Conservation (phyloP, 441 rosid species). For the Croton laevigatus region DNA sequence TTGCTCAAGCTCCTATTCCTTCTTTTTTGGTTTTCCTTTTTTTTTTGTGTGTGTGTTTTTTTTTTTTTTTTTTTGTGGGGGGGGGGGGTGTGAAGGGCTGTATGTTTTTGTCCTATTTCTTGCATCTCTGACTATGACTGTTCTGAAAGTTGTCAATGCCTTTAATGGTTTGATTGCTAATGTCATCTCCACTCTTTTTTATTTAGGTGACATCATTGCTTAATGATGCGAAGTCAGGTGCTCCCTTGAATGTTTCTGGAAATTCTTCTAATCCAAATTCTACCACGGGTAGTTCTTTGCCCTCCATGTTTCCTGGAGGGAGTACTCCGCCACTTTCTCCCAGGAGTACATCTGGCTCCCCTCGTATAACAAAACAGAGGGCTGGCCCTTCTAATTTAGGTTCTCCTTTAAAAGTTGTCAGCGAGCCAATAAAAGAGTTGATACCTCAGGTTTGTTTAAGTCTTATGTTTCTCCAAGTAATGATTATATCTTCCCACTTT, state of each 20-base stretch:
- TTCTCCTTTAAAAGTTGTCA: slow-evolving; percentile 73
- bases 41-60: too few species aligned
- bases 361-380: slow-evolving; percentile 74
- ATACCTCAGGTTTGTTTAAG: slow-evolving; percentile 78
- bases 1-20: not conserved
- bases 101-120: not conserved
- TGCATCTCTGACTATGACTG: not conserved
- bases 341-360: slow-evolving; percentile 82
- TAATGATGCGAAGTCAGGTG: slow-evolving; percentile 76
- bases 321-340: slow-evolving; percentile 99
- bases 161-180: slow-evolving; percentile 13
- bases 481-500: slow-evolving; percentile 6
- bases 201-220: slow-evolving; percentile 65
- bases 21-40: too few species aligned
- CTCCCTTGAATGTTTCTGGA: slow-evolving; percentile 61
- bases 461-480: not conserved
- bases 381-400: slow-evolving; percentile 80
- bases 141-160: slow-evolving; percentile 3
- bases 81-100: too few species aligned
- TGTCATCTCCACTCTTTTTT: slow-evolving; percentile 15
- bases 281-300: slow-evolving; percentile 51
- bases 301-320: slow-evolving; percentile 95
- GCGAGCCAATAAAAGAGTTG: slow-evolving; percentile 76
- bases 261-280: slow-evolving; percentile 51
- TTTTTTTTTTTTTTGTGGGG: too few species aligned